phyloP scores from a whole-genome alignment of 2,329 filamentous ascomycete species.

The Aspergillus candidus region DNA sequence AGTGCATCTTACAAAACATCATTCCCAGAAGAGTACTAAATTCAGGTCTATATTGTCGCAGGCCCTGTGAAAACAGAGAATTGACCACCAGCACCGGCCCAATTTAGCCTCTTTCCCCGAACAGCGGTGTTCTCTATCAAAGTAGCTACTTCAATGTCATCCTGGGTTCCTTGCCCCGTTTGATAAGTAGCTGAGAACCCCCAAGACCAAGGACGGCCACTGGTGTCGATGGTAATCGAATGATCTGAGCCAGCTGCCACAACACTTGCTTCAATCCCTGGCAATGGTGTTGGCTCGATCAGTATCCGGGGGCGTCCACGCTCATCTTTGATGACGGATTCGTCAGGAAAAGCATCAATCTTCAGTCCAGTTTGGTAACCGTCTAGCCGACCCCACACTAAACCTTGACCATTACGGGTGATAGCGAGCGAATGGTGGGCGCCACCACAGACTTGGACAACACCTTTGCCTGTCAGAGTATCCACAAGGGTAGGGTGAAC shows the following conservation, averaged over 20 bases:
- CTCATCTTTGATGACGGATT: slow-evolving; percentile 59
- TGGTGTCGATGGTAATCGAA: slow-evolving; percentile 61
- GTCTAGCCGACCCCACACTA: slow-evolving; percentile 57
- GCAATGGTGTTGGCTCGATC: slow-evolving; percentile 57
- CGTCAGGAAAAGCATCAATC: slow-evolving; percentile 49
- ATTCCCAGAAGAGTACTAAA: neutral
- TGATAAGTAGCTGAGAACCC: slow-evolving; percentile 77
- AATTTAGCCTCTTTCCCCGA: slow-evolving; percentile 65
- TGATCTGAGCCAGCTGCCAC: slow-evolving; percentile 66
- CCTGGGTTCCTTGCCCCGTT: slow-evolving; percentile 69
- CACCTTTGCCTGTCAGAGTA: slow-evolving; percentile 56
- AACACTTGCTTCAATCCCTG: slow-evolving; percentile 52
- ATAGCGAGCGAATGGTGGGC: slow-evolving; percentile 66
- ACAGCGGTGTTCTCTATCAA: slow-evolving; percentile 80
- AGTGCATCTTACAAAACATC: neutral
- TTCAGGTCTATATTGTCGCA: slow-evolving; percentile 10
- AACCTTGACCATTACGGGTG: slow-evolving; percentile 48
- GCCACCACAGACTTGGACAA: slow-evolving; percentile 65
- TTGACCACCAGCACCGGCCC: slow-evolving; percentile 82
- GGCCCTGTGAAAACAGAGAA: slow-evolving; percentile 46
- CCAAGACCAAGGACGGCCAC: slow-evolving; percentile 70
- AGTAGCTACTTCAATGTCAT: slow-evolving; percentile 72
- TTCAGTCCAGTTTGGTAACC: slow-evolving; percentile 57
- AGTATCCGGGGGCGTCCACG: slow-evolving; percentile 64
- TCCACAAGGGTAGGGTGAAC: slow-evolving; percentile 64